Evolutionary conservation across 2,329 filamentous ascomycete genomes (phyloP).

Genomic region (Corynespora cassiicola): DNA sequence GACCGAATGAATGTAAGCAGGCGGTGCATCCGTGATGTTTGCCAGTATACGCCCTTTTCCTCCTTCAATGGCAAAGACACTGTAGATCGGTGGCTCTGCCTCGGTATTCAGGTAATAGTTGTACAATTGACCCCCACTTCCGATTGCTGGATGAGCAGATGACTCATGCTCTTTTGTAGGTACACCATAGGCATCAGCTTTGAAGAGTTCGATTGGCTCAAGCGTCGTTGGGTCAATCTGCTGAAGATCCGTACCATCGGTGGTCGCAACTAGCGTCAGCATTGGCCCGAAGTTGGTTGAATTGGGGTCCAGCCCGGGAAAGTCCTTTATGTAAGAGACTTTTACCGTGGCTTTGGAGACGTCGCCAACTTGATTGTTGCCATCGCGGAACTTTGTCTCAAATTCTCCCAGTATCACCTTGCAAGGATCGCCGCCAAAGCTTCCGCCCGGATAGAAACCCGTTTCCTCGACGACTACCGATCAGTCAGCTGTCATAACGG

Average conservation of each 20-base stretch:
- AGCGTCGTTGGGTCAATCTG: constrained; percentile 11
- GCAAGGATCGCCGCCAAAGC: constrained; percentile 11
- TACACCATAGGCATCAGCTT: constrained; percentile 1
- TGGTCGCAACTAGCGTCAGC: constrained; percentile 9
- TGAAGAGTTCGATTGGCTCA: constrained; percentile 14
- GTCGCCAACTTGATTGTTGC: constrained; percentile 4
- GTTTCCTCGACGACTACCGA: constrained; percentile 7
- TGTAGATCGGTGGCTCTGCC: constrained; percentile 2
- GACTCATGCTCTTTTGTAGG: background rate
- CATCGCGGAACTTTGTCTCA: constrained; percentile 8
- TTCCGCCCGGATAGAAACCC: constrained; percentile 3
- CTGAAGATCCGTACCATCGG: constrained; percentile 6
- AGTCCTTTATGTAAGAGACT: constrained; percentile 8
- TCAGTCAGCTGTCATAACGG: background rate
- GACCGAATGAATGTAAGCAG: constrained; percentile 10
- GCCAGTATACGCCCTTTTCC: constrained; percentile 8
- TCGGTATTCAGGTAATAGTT: constrained; percentile 12
- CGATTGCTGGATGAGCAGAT: constrained; percentile 10
- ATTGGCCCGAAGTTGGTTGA: constrained; percentile 14
- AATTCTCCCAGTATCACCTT: constrained; percentile 13
- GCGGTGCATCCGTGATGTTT: constrained; percentile 10
- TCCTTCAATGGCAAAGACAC: constrained; percentile 10
- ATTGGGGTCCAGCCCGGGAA: constrained; percentile 12
- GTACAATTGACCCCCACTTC: constrained; percentile 7
- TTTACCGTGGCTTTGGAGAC: background rate